These are phyloP conservation scores for Aureobasidium leucospermi DNA, from an alignment of 2,329 filamentous ascomycete genomes.

Conservation along the genomic window DNA sequence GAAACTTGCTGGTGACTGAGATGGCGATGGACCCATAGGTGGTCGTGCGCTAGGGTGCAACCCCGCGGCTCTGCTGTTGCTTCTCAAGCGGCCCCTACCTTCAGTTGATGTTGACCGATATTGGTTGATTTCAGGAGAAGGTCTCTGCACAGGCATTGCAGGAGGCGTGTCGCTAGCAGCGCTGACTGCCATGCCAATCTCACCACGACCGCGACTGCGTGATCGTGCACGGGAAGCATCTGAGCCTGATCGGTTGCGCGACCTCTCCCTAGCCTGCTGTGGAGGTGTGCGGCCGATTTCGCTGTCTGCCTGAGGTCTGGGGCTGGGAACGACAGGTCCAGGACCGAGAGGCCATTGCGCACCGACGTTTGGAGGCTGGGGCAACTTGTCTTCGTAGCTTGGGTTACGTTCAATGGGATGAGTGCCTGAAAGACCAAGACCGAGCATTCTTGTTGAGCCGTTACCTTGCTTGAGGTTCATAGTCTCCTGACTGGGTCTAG, in stretches of 20 bases:
- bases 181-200: slow-evolving; percentile 36
- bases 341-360: slow-evolving; percentile 12
- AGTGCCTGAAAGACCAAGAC: slow-evolving; percentile 31
- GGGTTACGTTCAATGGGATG: slow-evolving; percentile 2
- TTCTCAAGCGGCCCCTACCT: slow-evolving; percentile 8
- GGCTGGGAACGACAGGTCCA: neutral
- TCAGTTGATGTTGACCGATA: neutral
- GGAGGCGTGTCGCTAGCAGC: slow-evolving; percentile 17
- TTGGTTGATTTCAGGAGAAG: slow-evolving; percentile 19
- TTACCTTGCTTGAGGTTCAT: slow-evolving; percentile 33
- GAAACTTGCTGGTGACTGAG: slow-evolving; percentile 2
- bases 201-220: slow-evolving; percentile 48
- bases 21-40: neutral
- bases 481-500: slow-evolving; percentile 62
- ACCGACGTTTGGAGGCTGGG: neutral
- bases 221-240: slow-evolving; percentile 46
- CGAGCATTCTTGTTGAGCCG: slow-evolving; percentile 45
- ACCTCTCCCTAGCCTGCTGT: slow-evolving; percentile 16
- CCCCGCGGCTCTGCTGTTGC: slow-evolving; percentile 9
- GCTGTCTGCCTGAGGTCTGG: slow-evolving; percentile 27
- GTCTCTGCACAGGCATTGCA: slow-evolving; percentile 16
- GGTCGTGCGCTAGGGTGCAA: slow-evolving; percentile 1
- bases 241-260: slow-evolving; percentile 49
- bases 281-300: slow-evolving; percentile 18
- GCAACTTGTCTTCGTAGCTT: slow-evolving; percentile 1